Evolutionary conservation across 495 filamentous ascomycete species (phyloP), one percentile per base, ranked within the genome.

Genomic region (Trichoderma reesei): DNA sequence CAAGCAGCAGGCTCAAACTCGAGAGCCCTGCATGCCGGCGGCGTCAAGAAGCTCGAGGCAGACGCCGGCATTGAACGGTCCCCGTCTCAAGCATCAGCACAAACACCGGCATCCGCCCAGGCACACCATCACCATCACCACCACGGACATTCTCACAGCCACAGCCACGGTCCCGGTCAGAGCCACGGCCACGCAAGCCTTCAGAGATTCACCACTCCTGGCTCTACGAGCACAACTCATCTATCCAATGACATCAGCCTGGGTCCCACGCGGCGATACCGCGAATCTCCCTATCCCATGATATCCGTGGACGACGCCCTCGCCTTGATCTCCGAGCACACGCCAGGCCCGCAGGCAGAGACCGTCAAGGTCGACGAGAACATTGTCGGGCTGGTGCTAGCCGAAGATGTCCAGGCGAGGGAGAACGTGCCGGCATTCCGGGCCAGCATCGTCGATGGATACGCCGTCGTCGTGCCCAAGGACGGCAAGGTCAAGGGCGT

Each of bases 361-460:
- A 82, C 80, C 59, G 75, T 76, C 20, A 81, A 81, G 13, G 88
- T 96, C 38, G 76, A 83, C 63, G 77, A 78, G 34, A 70, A 71
- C 11, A 73, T 97, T 0, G 84, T 91, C 8, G 92, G 91, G 10
- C 80, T 82, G 59, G 85, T 97, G 5, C 77, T 98, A 10, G 94
- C 92, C 5, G 84, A 89, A 71, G 90, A 96, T 70, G 86, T 98
- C 42, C 83, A 79, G 56, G 90, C 94, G 3, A 71, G 77, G 31
- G 92, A 96, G 70, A 79, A 86, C 14, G 95, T 98, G 0, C 94
- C 94, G 5, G 94, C 95, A 6, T 99, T 90, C 75, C 83, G 90
- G 61, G 94, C 94, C 46, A 96, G 92, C 70, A 99, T 96, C 64
- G 95, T 99, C 3, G 94, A 99, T 71, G 94, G 94, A 11, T 99